Percentiles rank a stretch among this genome's conserved stretches.
These are phyloP conservation scores for Colletotrichum liriopes DNA, from an alignment of 2,329 filamentous ascomycete species.

Conservation along the genomic window DNA sequence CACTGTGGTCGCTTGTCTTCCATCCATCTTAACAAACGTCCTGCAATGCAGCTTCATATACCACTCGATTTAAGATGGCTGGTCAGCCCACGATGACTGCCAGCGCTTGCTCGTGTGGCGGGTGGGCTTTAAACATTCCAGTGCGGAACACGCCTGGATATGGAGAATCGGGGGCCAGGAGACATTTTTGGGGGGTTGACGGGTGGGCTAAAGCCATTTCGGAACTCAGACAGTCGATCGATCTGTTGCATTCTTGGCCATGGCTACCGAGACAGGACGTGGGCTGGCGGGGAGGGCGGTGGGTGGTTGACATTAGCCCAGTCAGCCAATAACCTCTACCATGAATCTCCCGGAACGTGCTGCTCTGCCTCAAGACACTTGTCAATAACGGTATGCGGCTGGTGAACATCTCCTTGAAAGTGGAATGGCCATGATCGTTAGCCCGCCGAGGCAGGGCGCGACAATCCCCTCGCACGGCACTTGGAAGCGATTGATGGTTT, in stretches of 20 bases:
- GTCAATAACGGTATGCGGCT: neutral
- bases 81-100: constrained; percentile 18
- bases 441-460: no score
- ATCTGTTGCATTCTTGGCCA: constrained; percentile 19
- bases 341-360: neutral
- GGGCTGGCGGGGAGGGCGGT: neutral
- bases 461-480: no score
- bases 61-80: constrained; percentile 14
- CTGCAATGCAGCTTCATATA: constrained; percentile 27
- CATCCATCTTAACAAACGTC: neutral
- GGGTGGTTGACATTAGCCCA: constrained; percentile 21
- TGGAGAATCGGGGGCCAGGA: neutral
- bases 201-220: neutral
- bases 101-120: constrained; percentile 33
- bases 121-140: constrained; percentile 35
- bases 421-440: neutral
- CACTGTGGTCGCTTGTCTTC: neutral
- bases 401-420: neutral
- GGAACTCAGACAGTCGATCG: constrained; percentile 14
- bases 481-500: neutral
- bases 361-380: neutral
- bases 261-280: neutral
- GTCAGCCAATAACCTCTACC: neutral
- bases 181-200: neutral
- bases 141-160: neutral